Evolutionary conservation across 208 protist species (phyloP), one percentile per base, ranked within the genome.

Genomic region (Crithidia thermophila): DNA sequence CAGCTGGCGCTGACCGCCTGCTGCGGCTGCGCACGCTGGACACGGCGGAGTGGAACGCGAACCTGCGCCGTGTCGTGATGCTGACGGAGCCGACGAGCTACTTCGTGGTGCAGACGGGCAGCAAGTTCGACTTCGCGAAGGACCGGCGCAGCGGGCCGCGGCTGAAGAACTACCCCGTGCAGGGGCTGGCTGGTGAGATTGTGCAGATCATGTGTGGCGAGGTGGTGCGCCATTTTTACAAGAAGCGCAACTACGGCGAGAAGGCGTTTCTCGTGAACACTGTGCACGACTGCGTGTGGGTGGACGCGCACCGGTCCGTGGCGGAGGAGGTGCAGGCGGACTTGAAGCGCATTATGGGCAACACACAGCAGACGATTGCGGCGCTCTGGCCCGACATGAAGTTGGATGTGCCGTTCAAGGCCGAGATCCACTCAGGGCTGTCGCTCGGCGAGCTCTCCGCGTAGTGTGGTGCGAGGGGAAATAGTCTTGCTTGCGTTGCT

Each of bases 91-190:
- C 88, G 9, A 77, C 88, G 51, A 81, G 87, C 62, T 97, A 94
- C 73, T 95, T 94, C 74, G 85, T 85, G 3, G 86, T 94, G 6
- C 85, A 78, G 8, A 97, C 92, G 31, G 92, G 92, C 25, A 95
- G 84, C 65, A 95, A 94, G 72, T 94, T 95, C 55, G 84, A 94
- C 75, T 91, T 97, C 50, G 64, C 82, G 25, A 91, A 91, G 72
- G 85, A 93, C 62, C 77, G 84, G 39, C 90, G 91, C 63, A 88
- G 77, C 37, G 75, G 93, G 40, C 89, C 92, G 42, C 62, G 80
- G 39, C 80, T 97, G 46, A 97, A 97, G 81, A 97, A 97, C 78
- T 95, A 97, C 69, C 92, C 92, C 4, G 88, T 97, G 28, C 92
- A 97, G 51, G 92, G 92, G 16, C 62, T 95, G 1, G 92, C 90